phyloP scores from a whole-genome alignment of 345 rosid genomes.

The Cardamine occulta region DNA sequence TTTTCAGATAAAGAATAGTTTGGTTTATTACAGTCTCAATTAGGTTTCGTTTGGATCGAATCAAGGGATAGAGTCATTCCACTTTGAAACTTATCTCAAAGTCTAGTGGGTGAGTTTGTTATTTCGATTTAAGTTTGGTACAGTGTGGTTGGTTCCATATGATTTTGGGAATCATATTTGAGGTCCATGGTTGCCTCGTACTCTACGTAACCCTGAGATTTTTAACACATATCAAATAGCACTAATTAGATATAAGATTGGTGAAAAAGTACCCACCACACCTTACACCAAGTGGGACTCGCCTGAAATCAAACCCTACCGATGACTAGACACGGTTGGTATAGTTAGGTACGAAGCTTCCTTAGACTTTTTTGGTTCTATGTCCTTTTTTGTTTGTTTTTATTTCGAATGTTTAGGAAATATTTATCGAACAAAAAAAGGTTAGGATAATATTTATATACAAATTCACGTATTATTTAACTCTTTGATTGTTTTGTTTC shows the following conservation, averaged over 20 bases:
- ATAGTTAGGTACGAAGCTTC: conserved; percentile 43
- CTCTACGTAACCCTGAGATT: conserved; percentile 27
- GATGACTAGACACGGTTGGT: conserved; percentile 43
- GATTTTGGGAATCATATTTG: conserved; percentile 1
- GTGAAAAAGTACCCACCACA: conserved; percentile 41
- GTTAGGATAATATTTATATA: conserved; percentile 9
- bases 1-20: not conserved
- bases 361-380: conserved; percentile 15
- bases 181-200: conserved; percentile 35
- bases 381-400: not conserved
- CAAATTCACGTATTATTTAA: not conserved
- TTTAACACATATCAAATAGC: conserved; percentile 7
- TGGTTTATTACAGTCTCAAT: not conserved
- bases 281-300: conserved; percentile 41
- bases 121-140: conserved; percentile 7
- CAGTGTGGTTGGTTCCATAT: not conserved
- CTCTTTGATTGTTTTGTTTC: not conserved
- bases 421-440: no score
- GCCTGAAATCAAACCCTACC: conserved; percentile 37
- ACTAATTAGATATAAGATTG: conserved; percentile 27
- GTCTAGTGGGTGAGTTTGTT: not conserved
- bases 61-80: not conserved
- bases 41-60: not conserved
- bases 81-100: not conserved
- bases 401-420: not conserved